Evolutionary conservation across 495 filamentous ascomycete genomes (phyloP).

Genomic region (Xylaria castorea): DNA sequence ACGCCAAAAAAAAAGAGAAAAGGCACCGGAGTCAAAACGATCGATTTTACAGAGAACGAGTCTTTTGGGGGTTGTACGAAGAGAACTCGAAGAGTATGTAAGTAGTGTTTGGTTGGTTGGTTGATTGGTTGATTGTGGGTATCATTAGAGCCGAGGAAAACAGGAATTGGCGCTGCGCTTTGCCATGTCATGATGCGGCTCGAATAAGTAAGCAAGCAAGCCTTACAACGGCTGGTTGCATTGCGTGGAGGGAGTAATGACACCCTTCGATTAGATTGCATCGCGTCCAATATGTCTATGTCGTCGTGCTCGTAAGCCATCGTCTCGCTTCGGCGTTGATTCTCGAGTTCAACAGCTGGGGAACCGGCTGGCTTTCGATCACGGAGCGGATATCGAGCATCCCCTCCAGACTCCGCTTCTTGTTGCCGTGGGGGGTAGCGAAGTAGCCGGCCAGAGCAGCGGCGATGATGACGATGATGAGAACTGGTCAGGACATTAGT

Average conservation of each 20-base stretch:
- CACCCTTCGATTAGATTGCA: background rate
- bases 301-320: conserved; percentile 28
- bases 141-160: conserved; percentile 20
- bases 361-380: conserved; percentile 25
- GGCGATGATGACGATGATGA: conserved; percentile 59
- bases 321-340: conserved; percentile 32
- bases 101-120: background rate
- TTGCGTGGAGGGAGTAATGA: background rate
- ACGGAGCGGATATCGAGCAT: conserved; percentile 33
- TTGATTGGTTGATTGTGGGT: conserved; percentile 18
- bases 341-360: conserved; percentile 33
- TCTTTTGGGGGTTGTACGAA: background rate
- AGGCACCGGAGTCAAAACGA: conserved; percentile 1
- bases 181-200: background rate
- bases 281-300: background rate
- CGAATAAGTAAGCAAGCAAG: conserved; percentile 6
- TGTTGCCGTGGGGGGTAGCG: conserved; percentile 34
- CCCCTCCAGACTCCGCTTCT: conserved; percentile 39
- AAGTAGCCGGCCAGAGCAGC: conserved; percentile 57
- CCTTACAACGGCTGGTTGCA: background rate
- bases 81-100: conserved; percentile 13
- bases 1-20: background rate
- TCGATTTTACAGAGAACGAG: conserved; percentile 9
- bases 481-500: conserved; percentile 46
- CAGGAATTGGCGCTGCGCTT: conserved; percentile 7